Evolutionary conservation across 1,284 basidiomycete genomes (phyloP).

Genomic region (Tilletia indica): DNA sequence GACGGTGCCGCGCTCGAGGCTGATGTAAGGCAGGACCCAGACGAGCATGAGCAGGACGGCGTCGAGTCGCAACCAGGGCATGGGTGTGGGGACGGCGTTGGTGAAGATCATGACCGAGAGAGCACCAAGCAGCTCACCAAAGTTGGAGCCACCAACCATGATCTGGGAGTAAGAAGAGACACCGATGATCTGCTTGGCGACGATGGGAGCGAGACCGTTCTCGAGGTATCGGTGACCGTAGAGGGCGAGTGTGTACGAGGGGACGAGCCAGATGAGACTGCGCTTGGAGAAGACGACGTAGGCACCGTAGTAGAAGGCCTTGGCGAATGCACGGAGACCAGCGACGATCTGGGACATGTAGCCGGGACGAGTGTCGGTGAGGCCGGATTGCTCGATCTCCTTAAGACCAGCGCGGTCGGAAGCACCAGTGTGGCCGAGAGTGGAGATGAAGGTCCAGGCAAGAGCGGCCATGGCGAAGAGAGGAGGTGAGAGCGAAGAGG

Average conservation of each 20-base stretch:
- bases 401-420: constrained; percentile 18
- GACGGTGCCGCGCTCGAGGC: constrained; percentile 14
- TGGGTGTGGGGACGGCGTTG: constrained; percentile 51
- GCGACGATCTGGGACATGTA: constrained; percentile 31
- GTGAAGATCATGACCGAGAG: constrained; percentile 51
- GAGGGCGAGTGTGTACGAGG: constrained; percentile 54
- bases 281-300: constrained; percentile 49
- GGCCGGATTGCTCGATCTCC: constrained; percentile 23
- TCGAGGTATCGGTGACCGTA: constrained; percentile 58
- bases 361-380: constrained; percentile 22
- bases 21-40: constrained; percentile 52
- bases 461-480: constrained; percentile 48
- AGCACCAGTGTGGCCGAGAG: constrained; percentile 33
- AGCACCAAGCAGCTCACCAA: constrained; percentile 56
- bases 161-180: constrained; percentile 55
- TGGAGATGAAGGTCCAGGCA: constrained; percentile 45
- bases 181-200: constrained; percentile 52
- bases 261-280: constrained; percentile 55
- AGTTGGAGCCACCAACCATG: constrained; percentile 43
- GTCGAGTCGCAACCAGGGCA: constrained; percentile 56
- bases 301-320: constrained; percentile 53
- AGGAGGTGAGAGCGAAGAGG: constrained; percentile 50
- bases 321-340: constrained; percentile 46
- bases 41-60: constrained; percentile 55
- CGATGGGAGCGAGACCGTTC: constrained; percentile 55